These are phyloP conservation scores for Tolypocladium tropicale DNA, from an alignment of 2,329 filamentous ascomycete species.

Conservation along the genomic window DNA sequence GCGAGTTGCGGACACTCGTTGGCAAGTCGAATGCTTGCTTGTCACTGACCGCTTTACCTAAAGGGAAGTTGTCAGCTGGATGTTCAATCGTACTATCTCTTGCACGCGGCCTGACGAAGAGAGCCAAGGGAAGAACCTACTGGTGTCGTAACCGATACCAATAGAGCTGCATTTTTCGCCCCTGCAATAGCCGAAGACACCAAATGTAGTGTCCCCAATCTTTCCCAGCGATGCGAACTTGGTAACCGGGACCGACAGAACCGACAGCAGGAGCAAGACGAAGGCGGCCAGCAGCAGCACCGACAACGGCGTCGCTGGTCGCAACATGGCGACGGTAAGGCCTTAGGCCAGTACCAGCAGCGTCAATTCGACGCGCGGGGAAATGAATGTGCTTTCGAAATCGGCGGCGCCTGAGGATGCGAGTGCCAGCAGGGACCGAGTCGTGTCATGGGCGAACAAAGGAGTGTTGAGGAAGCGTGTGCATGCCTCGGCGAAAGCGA, in stretches of 20 bases:
- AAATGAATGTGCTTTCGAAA: background rate
- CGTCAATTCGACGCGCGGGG: background rate
- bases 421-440: background rate
- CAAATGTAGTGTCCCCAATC: constrained; percentile 69
- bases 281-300: constrained; percentile 80
- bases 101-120: background rate
- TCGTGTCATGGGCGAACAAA: background rate
- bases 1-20: constrained; percentile 40
- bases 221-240: constrained; percentile 73
- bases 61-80: background rate
- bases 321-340: constrained; percentile 55
- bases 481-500: no score
- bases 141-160: constrained; percentile 75
- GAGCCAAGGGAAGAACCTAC: constrained; percentile 33
- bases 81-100: background rate
- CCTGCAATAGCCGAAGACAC: constrained; percentile 85
- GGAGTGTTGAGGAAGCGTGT: no score
- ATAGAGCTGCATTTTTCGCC: constrained; percentile 56
- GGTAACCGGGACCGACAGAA: constrained; percentile 86
- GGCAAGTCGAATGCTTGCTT: constrained; percentile 46
- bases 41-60: constrained; percentile 17
- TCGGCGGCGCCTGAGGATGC: background rate
- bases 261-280: constrained; percentile 71
- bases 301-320: constrained; percentile 84
- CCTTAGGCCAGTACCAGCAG: background rate